Base-by-base conservation (phyloP, 2,329 filamentous ascomycete species). In the Paraphoma sp. region DNA sequence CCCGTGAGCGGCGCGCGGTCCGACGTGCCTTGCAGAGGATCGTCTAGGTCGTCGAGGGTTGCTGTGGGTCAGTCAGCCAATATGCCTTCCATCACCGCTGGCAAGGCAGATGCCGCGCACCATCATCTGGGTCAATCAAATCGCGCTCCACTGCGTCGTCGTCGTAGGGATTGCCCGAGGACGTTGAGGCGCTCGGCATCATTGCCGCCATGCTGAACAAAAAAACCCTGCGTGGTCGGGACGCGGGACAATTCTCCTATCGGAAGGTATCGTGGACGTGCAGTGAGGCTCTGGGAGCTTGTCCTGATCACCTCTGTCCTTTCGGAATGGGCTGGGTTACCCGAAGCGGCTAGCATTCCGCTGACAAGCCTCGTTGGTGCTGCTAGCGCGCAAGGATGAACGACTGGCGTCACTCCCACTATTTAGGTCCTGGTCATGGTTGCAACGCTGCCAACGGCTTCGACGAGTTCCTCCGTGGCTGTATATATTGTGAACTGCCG, bases 41-140 rank as follows among this genome's bases (percentile, higher is more conserved):
- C 93, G 72, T 97, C 93, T 71, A 97, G 92, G 76, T 97, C 93
- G 77, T 95, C 91, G 71, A 97, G 88, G 68, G 93, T 92, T 71
- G 90, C 91, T 92, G 57, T 63, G 57, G 45, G 58, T 23, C 45
- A 48, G 59, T 63, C 59, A 60, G 54, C 49, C 42, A 52, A 54
- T 23, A 47, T 16, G 16, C 53, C 51, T 49, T 49, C 48, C 46
- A 44, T n/a, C 41, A 51, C 42, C 33, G 45, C 36, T 41, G 33
- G 52, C 45, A 59, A 23, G 58, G 56, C 61, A 59, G 46, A 55
- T 59, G 55, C 49, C 59, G 61, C 70, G 57, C 73, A 83, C 81
- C 81, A 75, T 83, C 81, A 68, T 83, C 81, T 17, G 81, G 80
- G 67, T 83, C 81, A 50, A 83, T 83, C 59, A 83, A 76, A 69